phyloP scores from a whole-genome alignment of 2,329 filamentous ascomycete genomes.

The Ascochyta pisi region DNA sequence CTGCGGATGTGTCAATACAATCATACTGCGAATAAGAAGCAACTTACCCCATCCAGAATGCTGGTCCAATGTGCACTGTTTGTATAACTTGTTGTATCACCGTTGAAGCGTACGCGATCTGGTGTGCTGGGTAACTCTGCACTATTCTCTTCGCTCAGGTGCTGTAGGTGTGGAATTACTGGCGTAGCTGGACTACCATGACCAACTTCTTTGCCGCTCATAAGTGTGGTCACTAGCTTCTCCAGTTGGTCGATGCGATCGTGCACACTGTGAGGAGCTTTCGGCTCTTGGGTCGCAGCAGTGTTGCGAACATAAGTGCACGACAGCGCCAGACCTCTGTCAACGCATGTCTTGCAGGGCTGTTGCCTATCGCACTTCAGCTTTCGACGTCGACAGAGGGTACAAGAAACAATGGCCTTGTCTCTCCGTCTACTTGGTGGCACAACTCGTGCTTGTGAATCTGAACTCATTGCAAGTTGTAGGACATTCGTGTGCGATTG shows the following conservation, averaged over 20 bases:
- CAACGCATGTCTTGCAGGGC: conserved; percentile 47
- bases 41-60: conserved; percentile 44
- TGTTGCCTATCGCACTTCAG: conserved; percentile 48
- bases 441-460: conserved; percentile 25
- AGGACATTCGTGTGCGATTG: not conserved
- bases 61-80: conserved; percentile 48
- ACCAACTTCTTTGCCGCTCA: conserved; percentile 33
- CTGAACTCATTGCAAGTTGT: conserved; percentile 23
- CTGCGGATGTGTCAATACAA: conserved; percentile 19
- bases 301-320: conserved; percentile 39
- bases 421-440: conserved; percentile 38
- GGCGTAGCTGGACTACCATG: conserved; percentile 6
- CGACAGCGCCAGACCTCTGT: conserved; percentile 45
- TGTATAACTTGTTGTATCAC: conserved; percentile 40
- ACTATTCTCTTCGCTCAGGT: conserved; percentile 19
- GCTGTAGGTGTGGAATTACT: conserved; percentile 11
- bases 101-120: conserved; percentile 38
- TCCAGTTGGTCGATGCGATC: conserved; percentile 48
- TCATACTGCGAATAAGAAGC: not conserved
- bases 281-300: conserved; percentile 29
- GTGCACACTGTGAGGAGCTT: conserved; percentile 41
- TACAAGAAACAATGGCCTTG: conserved; percentile 38
- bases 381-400: conserved; percentile 25
- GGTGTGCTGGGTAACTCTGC: conserved; percentile 33
- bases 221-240: conserved; percentile 45